Percentiles rank a stretch among this genome's conserved stretches.
Conservation (phyloP, 2,329 filamentous ascomycete species). For the Verticillium klebahnii region DNA sequence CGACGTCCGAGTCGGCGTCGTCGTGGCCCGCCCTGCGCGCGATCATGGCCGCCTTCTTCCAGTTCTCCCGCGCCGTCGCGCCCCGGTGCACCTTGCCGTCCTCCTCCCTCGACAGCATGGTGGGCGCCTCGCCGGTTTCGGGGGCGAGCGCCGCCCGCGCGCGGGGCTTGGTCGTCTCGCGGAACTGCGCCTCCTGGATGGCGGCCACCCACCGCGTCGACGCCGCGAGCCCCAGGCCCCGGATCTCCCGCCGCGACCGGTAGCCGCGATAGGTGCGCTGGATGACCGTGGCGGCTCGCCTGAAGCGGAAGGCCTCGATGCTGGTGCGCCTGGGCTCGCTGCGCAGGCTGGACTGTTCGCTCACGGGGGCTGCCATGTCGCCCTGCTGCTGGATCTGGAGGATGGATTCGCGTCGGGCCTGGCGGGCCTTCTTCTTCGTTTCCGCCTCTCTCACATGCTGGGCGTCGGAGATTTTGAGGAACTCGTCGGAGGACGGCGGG, state of each 20-base stretch:
- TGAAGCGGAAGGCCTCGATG: conserved; percentile 18
- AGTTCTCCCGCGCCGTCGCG: conserved; percentile 58
- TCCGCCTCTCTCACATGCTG: conserved; percentile 44
- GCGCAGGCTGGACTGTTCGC: conserved; percentile 5
- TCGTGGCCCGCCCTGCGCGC: conserved; percentile 69
- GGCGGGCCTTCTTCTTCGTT: conserved; percentile 33
- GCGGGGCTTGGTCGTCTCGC: conserved; percentile 43
- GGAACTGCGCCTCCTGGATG: conserved; percentile 51
- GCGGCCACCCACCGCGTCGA: conserved; percentile 68
- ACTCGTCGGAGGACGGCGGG: conserved; percentile 39
- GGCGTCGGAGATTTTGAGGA: conserved; percentile 42
- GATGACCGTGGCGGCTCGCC: conserved; percentile 51
- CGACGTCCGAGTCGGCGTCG: conserved; percentile 28
- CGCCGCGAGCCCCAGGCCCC: conserved; percentile 65
- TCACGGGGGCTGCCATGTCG: conserved; percentile 9
- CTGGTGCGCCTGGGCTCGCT: conserved; percentile 3
- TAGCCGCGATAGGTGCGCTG: conserved; percentile 77
- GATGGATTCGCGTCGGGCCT: conserved; percentile 27
- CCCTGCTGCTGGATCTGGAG: conserved; percentile 21
- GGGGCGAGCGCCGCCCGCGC: conserved; percentile 19
- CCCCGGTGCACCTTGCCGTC: conserved; percentile 1
- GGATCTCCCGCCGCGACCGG: conserved; percentile 63
- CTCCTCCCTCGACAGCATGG: conserved; percentile 7
- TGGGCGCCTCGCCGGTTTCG: conserved; percentile 7
- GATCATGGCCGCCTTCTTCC: conserved; percentile 69